Base-by-base conservation (phyloP, 1,284 basidiomycete species). In the Rhodotorula sp. region DNA sequence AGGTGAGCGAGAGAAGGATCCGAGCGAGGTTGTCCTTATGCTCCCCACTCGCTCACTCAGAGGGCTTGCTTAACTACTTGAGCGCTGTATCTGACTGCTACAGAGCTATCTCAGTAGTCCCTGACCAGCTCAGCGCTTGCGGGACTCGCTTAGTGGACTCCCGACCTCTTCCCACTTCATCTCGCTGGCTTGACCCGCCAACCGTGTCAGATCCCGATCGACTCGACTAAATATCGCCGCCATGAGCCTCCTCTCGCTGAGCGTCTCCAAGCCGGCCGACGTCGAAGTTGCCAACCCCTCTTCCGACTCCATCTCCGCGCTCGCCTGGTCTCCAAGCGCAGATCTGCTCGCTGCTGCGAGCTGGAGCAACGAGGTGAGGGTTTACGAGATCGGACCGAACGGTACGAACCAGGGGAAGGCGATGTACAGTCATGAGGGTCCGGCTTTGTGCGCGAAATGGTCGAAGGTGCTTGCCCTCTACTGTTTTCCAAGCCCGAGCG, bases 361-460 rank as follows among this genome's bases (percentile, higher is more conserved):
- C 62, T 81, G 81, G 81, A 79, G 78, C 63, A 80, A 79, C 73
- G 79, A 80, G 57, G 80, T 81, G 4, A 58, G 76, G 36, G 22
- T 70, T 29, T 87, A 86, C 78, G 83, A 85, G 75, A 82, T 86
- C 66, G 82, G 81, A 59, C 71, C 74, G 6, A 78, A 79, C 52
- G 84, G 84, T 1, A 82, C 84, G 69, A 83, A 81, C 20, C 86
- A 89, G 78, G 87, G 89, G 27, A 91, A 90, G 80, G 90, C 90
- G 1, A 88, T 89, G 85, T 92, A 91, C 79, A 81, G 83, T 32
- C 92, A 94, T 79, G 87, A 91, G 11, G 67, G 17, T 5, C 52
- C 48, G 7, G 34, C 39, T 7, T 59, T 72, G 22, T 57, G 51
- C 32, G 56, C 65, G 10, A 22, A 55, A 0, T 71, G 70, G 66